phyloP scores from a whole-genome alignment of 2,329 filamentous ascomycete genomes.

The Monosporascus ibericus region DNA sequence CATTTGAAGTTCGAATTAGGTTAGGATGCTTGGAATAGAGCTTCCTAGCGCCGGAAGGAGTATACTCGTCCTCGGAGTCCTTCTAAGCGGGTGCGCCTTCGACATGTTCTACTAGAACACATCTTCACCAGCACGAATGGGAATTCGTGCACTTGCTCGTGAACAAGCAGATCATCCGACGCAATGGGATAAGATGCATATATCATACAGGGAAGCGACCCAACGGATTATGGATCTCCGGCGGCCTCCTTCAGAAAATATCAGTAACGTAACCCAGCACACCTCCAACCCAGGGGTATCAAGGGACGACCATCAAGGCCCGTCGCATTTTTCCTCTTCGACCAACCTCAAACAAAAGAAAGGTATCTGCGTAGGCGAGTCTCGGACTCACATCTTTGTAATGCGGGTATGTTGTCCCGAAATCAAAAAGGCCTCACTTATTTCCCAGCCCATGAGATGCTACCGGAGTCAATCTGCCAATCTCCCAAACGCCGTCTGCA shows the following conservation, averaged over 20 bases:
- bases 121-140: too few species aligned
- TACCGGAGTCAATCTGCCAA: neutral
- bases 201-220: neutral
- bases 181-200: neutral
- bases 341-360: slow-evolving; percentile 5
- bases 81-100: too few species aligned
- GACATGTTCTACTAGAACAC: too few species aligned
- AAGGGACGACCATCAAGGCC: slow-evolving; percentile 15
- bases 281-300: neutral
- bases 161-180: too few species aligned
- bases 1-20: too few species aligned
- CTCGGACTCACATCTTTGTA: neutral
- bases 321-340: slow-evolving; percentile 1
- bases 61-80: too few species aligned
- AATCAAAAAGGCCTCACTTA: neutral
- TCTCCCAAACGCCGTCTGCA: slow-evolving; percentile 1
- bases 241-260: neutral
- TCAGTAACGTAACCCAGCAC: neutral
- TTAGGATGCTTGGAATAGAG: too few species aligned
- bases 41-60: too few species aligned
- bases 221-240: too few species aligned
- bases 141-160: too few species aligned
- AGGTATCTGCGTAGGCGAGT: neutral
- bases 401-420: neutral
- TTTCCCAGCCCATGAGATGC: neutral